Base-by-base conservation (phyloP, 805 yeast species). In the Candida yuanshanica region DNA sequence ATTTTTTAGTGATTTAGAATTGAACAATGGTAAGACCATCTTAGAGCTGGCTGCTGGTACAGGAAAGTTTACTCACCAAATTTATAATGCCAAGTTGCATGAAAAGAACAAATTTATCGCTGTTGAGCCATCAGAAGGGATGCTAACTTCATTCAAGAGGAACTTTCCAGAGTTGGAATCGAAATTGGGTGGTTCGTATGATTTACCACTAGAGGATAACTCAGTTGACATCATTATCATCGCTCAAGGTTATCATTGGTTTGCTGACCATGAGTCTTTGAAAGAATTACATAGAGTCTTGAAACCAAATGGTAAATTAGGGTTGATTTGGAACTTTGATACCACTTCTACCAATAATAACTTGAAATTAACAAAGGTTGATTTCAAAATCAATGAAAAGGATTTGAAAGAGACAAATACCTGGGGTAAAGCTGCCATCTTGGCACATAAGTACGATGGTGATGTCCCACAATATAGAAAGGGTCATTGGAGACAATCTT, bases 161-260 rank as follows among this genome's bases (percentile, higher is more conserved):
- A 72, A 74, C 41, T 72, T 72, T 48, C 83, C 83, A 2, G 47
- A 56, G 3, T 46, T 75, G 8, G 52, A 60, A 20, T 39, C 60
- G 1, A 45, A 60, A 18, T 44, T 57, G 9, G 79, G 76, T 0
- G 63, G 74, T 7, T 66, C 75, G 17, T 73, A 73, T 48, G 47
- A 59, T 2, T 51, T 77, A n/a, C 81, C 82, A 1, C 45, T 70
- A 1, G 62, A 57, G 2, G 75, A 68, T 43, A 47, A 56, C 22
- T 58, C 72, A 0, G 65, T 68, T 17, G 83, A 78, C 55, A 69
- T 72, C 0, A 60, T 79, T 2, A 61, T 77, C 9, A 58, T 74
- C 9, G 83, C 84, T 0, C 84, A 79, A 49, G 85, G 77, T 0
- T 79, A 74, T 54, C 85, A 79, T 48, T 79, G 85, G 85, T 79